Conservation (phyloP, 768 basidiomycete species). For the Suillus decipiens region DNA sequence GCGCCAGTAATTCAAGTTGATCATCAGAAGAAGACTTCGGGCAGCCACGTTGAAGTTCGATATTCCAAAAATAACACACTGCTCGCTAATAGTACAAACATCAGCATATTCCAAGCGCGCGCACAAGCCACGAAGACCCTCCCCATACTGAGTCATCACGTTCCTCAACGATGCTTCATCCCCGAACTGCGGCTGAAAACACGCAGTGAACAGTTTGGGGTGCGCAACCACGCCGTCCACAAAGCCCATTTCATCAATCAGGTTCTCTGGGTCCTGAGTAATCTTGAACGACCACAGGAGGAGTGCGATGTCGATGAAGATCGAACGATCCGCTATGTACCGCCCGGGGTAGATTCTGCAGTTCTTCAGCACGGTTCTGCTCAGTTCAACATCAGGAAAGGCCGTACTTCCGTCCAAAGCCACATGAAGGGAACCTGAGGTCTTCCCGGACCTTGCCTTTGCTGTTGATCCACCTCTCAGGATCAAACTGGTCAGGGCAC, state of each 20-base stretch:
- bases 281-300: constrained; percentile 68
- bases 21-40: not conserved
- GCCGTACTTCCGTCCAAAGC: constrained; percentile 49
- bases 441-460: constrained; percentile 48
- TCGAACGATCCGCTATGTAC: constrained; percentile 59
- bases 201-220: constrained; percentile 59
- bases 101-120: no score
- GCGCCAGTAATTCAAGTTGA: not conserved
- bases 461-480: constrained; percentile 55
- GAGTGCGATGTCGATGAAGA: constrained; percentile 66
- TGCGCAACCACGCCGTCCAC: constrained; percentile 65
- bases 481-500: constrained; percentile 55
- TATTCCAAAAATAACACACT: no score
- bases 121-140: constrained; percentile 6
- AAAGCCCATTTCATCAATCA: constrained; percentile 62
- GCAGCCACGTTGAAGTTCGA: no score
- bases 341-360: constrained; percentile 56
- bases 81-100: no score
- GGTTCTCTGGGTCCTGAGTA: constrained; percentile 46
- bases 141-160: constrained; percentile 22
- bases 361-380: not conserved
- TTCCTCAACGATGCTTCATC: constrained; percentile 24
- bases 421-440: constrained; percentile 40
- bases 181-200: constrained; percentile 51
- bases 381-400: not conserved